Conservation (phyloP, 1,139 yeast genomes). For the Meyerozyma carpophila region DNA sequence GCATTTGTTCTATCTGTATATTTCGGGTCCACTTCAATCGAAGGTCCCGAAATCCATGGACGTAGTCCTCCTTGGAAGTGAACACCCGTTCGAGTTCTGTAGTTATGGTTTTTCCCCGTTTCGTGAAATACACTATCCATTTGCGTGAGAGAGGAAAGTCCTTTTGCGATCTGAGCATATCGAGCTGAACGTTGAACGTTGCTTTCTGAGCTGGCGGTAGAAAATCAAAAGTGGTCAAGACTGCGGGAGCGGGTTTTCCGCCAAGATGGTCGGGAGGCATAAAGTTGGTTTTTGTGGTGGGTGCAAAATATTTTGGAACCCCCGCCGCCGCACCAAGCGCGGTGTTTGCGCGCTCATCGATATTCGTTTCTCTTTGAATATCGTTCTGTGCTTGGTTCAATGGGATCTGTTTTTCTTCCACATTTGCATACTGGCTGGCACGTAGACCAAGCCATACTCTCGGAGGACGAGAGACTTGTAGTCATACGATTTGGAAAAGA, state of each 20-base stretch:
- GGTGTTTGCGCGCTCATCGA: neutral
- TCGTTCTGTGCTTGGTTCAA: conserved; percentile 13
- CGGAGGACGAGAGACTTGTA: conserved; percentile 83
- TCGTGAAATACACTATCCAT: neutral
- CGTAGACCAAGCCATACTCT: conserved; percentile 88
- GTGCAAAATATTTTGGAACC: neutral
- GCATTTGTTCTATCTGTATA: neutral
- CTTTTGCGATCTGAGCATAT: neutral
- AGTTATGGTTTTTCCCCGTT: neutral
- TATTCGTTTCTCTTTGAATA: neutral
- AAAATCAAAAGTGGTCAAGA: neutral
- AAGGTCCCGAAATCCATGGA: neutral
- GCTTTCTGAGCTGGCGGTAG: neutral
- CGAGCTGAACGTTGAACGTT: neutral
- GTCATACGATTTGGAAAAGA: conserved; percentile 86
- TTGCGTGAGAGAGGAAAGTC: neutral
- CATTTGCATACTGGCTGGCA: conserved; percentile 89
- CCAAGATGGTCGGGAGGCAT: neutral
- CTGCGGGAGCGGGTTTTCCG: too few species aligned
- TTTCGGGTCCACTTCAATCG: neutral
- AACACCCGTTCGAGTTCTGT: neutral
- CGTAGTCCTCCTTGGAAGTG: neutral
- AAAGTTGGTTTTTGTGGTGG: neutral
- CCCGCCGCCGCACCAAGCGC: neutral
- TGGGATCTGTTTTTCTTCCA: conserved; percentile 87